Percentiles rank a stretch among this genome's conserved stretches.
phyloP scores from a whole-genome alignment of 208 protist species.

The Wallacemonas sp. region DNA sequence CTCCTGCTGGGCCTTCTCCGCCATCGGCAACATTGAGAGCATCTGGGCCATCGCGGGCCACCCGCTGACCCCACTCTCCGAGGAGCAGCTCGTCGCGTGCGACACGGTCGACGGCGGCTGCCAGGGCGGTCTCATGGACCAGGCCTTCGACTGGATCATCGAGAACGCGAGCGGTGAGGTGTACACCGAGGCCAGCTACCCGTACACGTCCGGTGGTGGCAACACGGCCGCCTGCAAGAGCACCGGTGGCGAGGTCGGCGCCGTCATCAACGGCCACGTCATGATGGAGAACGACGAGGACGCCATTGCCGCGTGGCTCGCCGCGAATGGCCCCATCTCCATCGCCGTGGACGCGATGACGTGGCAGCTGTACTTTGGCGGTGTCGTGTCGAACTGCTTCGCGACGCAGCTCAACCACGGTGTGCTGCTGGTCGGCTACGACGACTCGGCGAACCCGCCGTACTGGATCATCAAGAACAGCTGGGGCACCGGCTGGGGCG shows the following conservation, averaged over 20 bases:
- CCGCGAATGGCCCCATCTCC: constrained; percentile 80
- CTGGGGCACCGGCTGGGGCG: constrained; percentile 89
- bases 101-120: constrained; percentile 85
- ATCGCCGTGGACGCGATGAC: constrained; percentile 91
- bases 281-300: constrained; percentile 75
- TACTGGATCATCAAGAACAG: constrained; percentile 93
- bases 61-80: constrained; percentile 80
- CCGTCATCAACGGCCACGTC: constrained; percentile 67
- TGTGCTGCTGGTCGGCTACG: constrained; percentile 88
- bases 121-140: constrained; percentile 91
- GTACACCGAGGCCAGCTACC: constrained; percentile 82
- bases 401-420: constrained; percentile 81
- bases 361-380: constrained; percentile 80
- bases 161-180: constrained; percentile 60
- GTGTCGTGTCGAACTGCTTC: constrained; percentile 76
- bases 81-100: constrained; percentile 96
- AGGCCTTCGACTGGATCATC: constrained; percentile 85
- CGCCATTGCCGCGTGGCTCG: constrained; percentile 69
- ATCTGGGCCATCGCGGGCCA: constrained; percentile 51
- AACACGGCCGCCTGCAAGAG: constrained; percentile 38
- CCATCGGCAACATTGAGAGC: constrained; percentile 92
- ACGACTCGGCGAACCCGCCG: constrained; percentile 57
- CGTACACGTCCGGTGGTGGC: constrained; percentile 77
- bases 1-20: constrained; percentile 97
- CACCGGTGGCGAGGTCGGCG: constrained; percentile 41